phyloP scores from a whole-genome alignment of 805 yeast genomes.

The Lipomyces sp. region DNA sequence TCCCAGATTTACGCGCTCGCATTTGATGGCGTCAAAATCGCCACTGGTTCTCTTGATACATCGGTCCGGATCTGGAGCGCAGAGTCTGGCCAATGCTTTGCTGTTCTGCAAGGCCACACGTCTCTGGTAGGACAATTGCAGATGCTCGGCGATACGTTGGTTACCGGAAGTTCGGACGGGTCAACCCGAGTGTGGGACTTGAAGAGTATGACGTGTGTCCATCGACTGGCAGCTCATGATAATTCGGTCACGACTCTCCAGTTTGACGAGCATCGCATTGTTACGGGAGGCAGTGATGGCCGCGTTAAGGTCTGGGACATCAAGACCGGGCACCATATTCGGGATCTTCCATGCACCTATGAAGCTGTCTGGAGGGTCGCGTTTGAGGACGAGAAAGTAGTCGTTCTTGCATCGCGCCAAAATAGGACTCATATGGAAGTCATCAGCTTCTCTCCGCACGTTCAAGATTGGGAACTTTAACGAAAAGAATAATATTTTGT shows the following conservation, averaged over 20 bases:
- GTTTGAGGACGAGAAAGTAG: slow-evolving; percentile 48
- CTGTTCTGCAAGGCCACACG: slow-evolving; percentile 80
- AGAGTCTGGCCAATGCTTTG: slow-evolving; percentile 78
- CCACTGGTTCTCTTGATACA: slow-evolving; percentile 95
- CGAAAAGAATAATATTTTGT: neutral
- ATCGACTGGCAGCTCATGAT: slow-evolving; percentile 55
- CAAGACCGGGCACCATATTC: slow-evolving; percentile 47
- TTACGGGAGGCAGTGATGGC: slow-evolving; percentile 53
- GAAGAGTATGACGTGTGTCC: slow-evolving; percentile 75
- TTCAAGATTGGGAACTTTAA: slow-evolving; percentile 22
- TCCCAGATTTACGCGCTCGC: slow-evolving; percentile 91
- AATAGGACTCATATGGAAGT: slow-evolving; percentile 47
- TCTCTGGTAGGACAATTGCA: slow-evolving; percentile 91
- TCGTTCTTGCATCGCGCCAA: slow-evolving; percentile 46
- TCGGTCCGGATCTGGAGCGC: slow-evolving; percentile 96
- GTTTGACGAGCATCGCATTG: slow-evolving; percentile 48
- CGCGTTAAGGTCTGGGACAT: slow-evolving; percentile 51
- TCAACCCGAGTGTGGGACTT: slow-evolving; percentile 85
- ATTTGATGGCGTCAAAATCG: slow-evolving; percentile 86
- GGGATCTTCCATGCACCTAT: slow-evolving; percentile 46
- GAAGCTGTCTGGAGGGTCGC: slow-evolving; percentile 52
- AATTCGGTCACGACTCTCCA: slow-evolving; percentile 51
- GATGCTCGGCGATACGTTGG: slow-evolving; percentile 68
- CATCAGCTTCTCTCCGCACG: slow-evolving; percentile 45
- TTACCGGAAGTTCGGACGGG: slow-evolving; percentile 89